Evolutionary conservation across 495 filamentous ascomycete species (phyloP), one percentile per base, ranked within the genome.

Genomic region (Aspergillus ellipticus): DNA sequence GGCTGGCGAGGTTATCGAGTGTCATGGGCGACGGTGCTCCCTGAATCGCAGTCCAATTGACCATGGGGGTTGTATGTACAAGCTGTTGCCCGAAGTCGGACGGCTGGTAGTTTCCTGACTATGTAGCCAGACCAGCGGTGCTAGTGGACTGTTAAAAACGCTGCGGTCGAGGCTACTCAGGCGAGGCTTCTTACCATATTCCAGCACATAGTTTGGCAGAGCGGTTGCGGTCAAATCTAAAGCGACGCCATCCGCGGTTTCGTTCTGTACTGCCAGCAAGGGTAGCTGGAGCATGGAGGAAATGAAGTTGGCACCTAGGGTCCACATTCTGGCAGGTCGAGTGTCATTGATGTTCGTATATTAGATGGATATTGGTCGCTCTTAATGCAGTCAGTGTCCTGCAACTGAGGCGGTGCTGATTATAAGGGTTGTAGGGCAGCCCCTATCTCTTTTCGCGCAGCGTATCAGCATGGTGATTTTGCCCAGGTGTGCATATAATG

Each of bases 81-180:
- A 89, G 63, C 51, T 86, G 83, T 15, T 73, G 63, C 31, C 65
- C 68, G 53, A 88, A 75, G 59, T 86, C 84, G 29, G 82, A 79
- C 2, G 85, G 85, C 26, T 73, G 70, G 62, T 85, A 87, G 35
- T 56, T 21, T 88, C 85, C 55, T 73, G 62, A 37, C 77, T 78
- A 55, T 85, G 73, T n/a, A 87, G 77, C 78, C 78, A 82, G 20
- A 79, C 66, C 6, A 79, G 50, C 1, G 78, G 77, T 33, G 78
- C 76, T 81, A 42, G 42, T 1, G 8, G 26, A 22, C 9, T 20
- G 48, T 39, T 26, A 19, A 35, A 31, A 16, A 11, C n/a, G 6
- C n/a, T n/a, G 0, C 2, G 16, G 22, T 15, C 16, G 3, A 16
- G 3, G 0, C 21, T 29, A 16, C 15, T 13, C 0, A 19, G 21